Conservation (phyloP, 169 alveolate species). For the Plasmodium coatneyi region DNA sequence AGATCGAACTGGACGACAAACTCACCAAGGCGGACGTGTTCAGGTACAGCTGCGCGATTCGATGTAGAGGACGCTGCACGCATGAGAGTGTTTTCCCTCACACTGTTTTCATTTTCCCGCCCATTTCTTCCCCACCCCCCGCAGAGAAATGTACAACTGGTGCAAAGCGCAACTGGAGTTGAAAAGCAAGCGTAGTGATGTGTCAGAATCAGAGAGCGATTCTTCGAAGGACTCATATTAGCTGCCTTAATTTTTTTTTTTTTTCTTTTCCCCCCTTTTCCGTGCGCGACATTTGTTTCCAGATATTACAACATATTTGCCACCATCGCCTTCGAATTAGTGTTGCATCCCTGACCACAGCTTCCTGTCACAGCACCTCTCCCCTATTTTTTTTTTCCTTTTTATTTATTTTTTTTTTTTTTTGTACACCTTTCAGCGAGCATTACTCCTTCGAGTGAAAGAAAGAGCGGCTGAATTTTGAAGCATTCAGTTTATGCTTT, state of each 20-base stretch:
- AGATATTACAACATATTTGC: not conserved
- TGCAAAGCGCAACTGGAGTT: slow-evolving; percentile 45
- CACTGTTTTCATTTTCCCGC: not conserved
- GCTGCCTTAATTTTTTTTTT: not conserved
- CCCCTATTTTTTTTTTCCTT: not conserved
- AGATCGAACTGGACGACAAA: slow-evolving; percentile 84
- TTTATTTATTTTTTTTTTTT: not conserved
- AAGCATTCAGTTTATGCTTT: not conserved
- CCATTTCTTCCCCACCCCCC: not conserved
- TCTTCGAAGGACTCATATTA: slow-evolving; percentile 70
- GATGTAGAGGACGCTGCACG: not conserved
- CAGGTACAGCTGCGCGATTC: slow-evolving; percentile 64
- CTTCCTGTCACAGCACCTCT: not conserved
- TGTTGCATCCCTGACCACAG: not conserved
- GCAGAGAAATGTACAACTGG: slow-evolving; percentile 74
- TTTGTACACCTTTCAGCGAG: not conserved
- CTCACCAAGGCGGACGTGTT: slow-evolving; percentile 83
- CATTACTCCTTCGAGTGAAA: not conserved
- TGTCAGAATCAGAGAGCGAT: slow-evolving; percentile 53
- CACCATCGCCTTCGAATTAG: not conserved
- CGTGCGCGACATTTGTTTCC: not conserved
- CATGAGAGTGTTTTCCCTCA: not conserved
- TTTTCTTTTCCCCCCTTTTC: not conserved
- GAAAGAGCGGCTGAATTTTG: not conserved
- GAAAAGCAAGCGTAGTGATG: slow-evolving; percentile 36